Evolutionary conservation across 164 flowering plant species (phyloP), one percentile per base, ranked within the genome.

Genomic region (Nelumbo lutea): DNA sequence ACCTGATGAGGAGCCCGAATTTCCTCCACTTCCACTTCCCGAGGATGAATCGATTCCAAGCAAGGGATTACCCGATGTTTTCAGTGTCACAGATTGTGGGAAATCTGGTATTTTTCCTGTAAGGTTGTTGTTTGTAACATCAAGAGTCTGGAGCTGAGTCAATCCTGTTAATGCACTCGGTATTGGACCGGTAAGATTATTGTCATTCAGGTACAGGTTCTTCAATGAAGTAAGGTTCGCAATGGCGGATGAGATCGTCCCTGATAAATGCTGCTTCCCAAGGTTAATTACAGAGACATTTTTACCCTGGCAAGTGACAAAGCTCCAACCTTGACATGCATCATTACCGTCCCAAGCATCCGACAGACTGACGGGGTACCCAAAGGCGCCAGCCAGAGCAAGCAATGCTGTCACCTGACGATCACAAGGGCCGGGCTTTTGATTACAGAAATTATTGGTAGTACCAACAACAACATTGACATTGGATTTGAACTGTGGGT

Each of bases 81-180:
- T 80, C 61, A 85, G 57, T 5, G 42, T 65, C 66, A 86, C 86
- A 2, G 46, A 41, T 0, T 69, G 0, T 0, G 70, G 27, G 68
- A 86, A 83, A 9, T 1, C 42, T 0, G 88, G 90, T n/a, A 81
- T 45, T 50, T 72, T 68, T 9, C 88, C 92, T 1, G 67, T 65
- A 8, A 88, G 76, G 46, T 88, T 82, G 52, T 88, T 88, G 72
- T 88, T 88, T 4, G 87, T 78, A 42, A 86, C 82, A 74, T 88
- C 92, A 14, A 88, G 11, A 10, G 62, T 42, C 60, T 79, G 77
- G 15, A 88, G 80, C 48, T 79, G 67, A 40, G 70, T 51, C 56
- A 88, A 58, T 4, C 55, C 42, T 0, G 85, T 70, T 77, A 88
- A 72, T 50, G 69, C 68, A 10, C 59, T 72, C 1, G 93, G 90